A percentile compares a stretch with the other conserved stretches of the same genome.
These are phyloP conservation scores for Citrus maxima DNA, from an alignment of 345 rosid genomes.

Conservation along the genomic window DNA sequence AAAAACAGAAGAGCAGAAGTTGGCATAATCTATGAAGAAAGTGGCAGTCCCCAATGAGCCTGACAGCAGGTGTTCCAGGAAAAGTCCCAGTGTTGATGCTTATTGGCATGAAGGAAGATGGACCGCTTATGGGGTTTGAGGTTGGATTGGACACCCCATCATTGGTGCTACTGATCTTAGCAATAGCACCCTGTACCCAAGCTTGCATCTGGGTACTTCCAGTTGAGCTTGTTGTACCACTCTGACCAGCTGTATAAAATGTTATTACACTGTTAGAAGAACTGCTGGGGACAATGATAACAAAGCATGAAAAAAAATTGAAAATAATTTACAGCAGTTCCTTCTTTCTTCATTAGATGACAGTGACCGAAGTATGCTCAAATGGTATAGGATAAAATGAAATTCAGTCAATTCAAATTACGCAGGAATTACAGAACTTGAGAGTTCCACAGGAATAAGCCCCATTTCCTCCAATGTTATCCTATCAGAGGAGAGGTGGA, in stretches of 20 bases:
- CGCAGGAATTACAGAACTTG: background rate
- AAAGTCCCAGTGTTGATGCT: constrained; percentile 98
- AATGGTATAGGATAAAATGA: background rate
- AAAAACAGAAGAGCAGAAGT: constrained; percentile 87
- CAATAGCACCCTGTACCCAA: constrained; percentile 99
- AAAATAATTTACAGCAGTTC: background rate
- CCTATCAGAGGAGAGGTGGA: constrained; percentile 16
- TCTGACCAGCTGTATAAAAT: constrained; percentile 66
- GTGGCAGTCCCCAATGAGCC: constrained; percentile 99
- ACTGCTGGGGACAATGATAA: background rate
- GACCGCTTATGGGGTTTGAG: constrained; percentile 74
- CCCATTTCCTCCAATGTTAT: background rate
- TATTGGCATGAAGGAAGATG: constrained; percentile 88
- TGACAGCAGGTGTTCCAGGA: constrained; percentile 99
- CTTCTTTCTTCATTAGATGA: background rate
- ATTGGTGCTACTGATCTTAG: constrained; percentile 83
- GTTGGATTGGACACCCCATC: constrained; percentile 70
- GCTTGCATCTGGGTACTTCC: constrained; percentile 98
- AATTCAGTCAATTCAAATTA: background rate
- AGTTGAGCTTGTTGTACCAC: constrained; percentile 68
- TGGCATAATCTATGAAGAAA: constrained; percentile 98
- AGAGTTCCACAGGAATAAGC: background rate
- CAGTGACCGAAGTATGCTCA: background rate
- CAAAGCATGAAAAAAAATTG: background rate
- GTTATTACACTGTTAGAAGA: constrained; percentile 7